Evolutionary conservation across 805 yeast species (phyloP).

Genomic region (Candida sonorensis): DNA sequence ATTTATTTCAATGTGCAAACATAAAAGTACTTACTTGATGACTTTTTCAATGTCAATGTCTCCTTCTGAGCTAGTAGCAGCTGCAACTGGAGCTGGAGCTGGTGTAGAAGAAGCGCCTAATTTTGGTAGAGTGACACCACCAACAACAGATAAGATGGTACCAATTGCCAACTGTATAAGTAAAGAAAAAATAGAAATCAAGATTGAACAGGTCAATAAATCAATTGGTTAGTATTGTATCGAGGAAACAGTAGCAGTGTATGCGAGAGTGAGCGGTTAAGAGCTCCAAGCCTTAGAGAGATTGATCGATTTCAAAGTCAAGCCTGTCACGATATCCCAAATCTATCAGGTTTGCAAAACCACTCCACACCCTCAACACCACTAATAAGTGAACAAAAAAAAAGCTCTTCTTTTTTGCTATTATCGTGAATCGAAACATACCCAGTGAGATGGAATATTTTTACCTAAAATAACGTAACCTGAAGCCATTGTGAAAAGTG

Average conservation of each 20-base stretch:
- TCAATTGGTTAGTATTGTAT: slow-evolving; percentile 3
- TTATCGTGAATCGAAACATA: no score
- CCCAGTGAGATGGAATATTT: slow-evolving; percentile 74
- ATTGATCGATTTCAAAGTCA: no score
- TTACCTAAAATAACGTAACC: slow-evolving; percentile 82
- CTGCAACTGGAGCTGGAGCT: slow-evolving; percentile 47
- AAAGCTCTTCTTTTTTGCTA: no score
- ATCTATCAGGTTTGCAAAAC: no score
- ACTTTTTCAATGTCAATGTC: slow-evolving; percentile 28
- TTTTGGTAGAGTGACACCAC: slow-evolving; percentile 53
- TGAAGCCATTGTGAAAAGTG: slow-evolving; percentile 53
- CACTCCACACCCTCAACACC: no score
- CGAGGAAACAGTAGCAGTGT: no score
- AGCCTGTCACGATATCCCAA: no score
- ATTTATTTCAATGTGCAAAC: no score
- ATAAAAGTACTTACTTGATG: slow-evolving; percentile 22
- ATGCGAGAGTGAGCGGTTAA: no score
- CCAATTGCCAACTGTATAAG: slow-evolving; percentile 59
- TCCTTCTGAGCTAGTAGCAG: slow-evolving; percentile 48
- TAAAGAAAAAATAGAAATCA: neutral
- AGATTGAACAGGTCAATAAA: neutral
- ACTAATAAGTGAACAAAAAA: no score
- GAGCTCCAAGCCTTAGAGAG: no score
- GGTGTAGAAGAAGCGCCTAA: slow-evolving; percentile 15
- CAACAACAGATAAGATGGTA: slow-evolving; percentile 63